Percentiles rank a stretch among this genome's conserved stretches.
Evolutionary conservation across 371 early-diverging fungal species (phyloP).

Genomic region (Sporodiniella umbellata): DNA sequence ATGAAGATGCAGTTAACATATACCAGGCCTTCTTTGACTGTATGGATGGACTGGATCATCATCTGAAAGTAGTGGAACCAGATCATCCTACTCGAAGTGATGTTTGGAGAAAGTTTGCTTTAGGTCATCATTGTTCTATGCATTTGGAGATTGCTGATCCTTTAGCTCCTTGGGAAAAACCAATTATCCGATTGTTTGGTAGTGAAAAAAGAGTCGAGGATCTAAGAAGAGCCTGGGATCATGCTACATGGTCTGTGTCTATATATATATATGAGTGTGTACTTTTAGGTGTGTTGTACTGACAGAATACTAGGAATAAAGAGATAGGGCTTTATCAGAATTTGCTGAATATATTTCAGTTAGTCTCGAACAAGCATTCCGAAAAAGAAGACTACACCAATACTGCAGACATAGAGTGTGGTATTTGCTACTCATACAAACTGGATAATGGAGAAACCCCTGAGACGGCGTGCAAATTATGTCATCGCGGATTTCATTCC

Average conservation of each 20-base stretch:
- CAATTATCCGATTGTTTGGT: constrained; percentile 40
- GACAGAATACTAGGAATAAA: constrained; percentile 3
- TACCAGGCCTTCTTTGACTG: constrained; percentile 28
- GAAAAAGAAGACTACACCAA: constrained; percentile 6
- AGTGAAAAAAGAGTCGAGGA: constrained; percentile 24
- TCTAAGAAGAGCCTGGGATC: constrained; percentile 23
- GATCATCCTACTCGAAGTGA: constrained; percentile 31
- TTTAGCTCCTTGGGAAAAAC: constrained; percentile 15
- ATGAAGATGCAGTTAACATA: constrained; percentile 10
- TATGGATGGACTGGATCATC: constrained; percentile 39
- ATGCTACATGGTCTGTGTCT: constrained; percentile 7
- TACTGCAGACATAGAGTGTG: constrained; percentile 35
- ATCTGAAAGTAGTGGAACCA: constrained; percentile 40
- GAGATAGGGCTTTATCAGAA: background rate
- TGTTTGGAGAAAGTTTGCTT: constrained; percentile 37
- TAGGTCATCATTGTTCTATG: constrained; percentile 42
- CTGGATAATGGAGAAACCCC: constrained; percentile 27
- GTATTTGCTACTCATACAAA: constrained; percentile 43
- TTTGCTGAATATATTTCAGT: constrained; percentile 4
- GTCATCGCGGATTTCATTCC: constrained; percentile 41
- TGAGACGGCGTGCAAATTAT: constrained; percentile 29
- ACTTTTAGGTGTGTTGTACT: background rate
- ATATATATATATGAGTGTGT: no score
- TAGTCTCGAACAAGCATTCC: constrained; percentile 1
- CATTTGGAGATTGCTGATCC: constrained; percentile 28